Base-by-base conservation (phyloP, 768 basidiomycete species). In the Dioszegia crocea region DNA sequence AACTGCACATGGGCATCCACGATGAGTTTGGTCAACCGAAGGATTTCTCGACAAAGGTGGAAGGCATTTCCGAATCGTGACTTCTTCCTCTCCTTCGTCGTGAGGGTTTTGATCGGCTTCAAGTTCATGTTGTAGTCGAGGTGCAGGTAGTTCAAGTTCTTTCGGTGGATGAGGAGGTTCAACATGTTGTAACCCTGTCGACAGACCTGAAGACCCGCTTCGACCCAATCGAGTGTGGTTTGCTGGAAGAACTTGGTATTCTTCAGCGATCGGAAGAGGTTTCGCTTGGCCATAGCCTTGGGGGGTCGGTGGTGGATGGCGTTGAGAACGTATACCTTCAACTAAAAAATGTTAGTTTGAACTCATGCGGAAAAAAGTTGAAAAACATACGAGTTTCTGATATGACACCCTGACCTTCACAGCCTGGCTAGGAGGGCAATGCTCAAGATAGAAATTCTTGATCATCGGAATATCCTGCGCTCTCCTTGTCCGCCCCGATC, bases 181-280 rank as follows among this genome's bases (percentile, higher is more conserved):
- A 99, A 81, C 96, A 99, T 99, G 80, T 98, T 99, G 80, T 96
- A 99, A 39, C 96, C 96, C 76, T 99, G 96, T 65, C 96, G 82
- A 80, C 94, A 98, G 53, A 99, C 94, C 78, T 99, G 96, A 61
- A 99, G 79, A 66, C 96, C 96, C 2, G 94, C 96, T 77, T 99
- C 96, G 36, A 99, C 94, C 96, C 96, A 99, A 77, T 99, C 96
- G 66, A 99, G 79, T 65, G 84, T 90, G 3, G 96, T 99, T 14
- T 89, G 91, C 81, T 98, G 96, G 86, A 99, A 99, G 80, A 99
- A 99, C 79, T 98, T 98, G 58, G 96, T 99, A n/a, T 89, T 87
- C 79, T 97, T 98, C 57, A 80, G 65, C 45, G 65, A 67, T 33
- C 91, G 83, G 84, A 99, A 98, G 49, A 98, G 75, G 73, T 93